Base-by-base conservation (phyloP, 192 early-diverging fungal genomes). In the Pilaira anomala region DNA sequence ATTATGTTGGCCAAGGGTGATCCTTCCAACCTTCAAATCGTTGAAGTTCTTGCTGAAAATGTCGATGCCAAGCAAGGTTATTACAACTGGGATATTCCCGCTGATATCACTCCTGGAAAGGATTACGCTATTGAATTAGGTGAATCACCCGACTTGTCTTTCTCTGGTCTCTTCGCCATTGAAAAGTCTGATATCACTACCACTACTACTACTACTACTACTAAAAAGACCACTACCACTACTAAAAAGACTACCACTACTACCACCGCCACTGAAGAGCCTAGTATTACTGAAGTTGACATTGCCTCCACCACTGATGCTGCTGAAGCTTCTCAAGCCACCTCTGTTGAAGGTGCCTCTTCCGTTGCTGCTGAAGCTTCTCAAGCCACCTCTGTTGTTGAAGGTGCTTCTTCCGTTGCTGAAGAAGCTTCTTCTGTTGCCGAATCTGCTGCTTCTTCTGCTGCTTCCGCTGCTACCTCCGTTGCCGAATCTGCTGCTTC, bases 101-200 rank as follows among this genome's bases (percentile, higher is more conserved):
- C 63, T 21, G 48, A 64, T 63, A 21, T 69, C 45, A 13, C 62
- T 21, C 62, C 63, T 19, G 73, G 57, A 39, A 60, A 25, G 7
- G 55, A 63, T 52, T 74, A 73, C 46, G 73, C 73, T 33, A 62
- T 74, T 13, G 63, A 68, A 61, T 62, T 68, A 13, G 73, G 73
- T 63, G 46, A 30, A 13, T 69, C 73, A 7, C 73, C 73, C 7
- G 57, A 74, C 49, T 25, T 74, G 33, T 36, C 67, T 14, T 74
- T 48, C 62, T 30, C 62, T 45, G 66, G 66, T 52, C 48, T 52
- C n/a, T 74, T 74, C 56, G 46, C 62, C 19, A 65, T 74, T 49
- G 13, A 62, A 45, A 62, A 30, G 41, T 45, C 33, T 29, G 25
- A 39, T 44, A 60, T 66, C 56, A 7, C 45, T 30, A 45, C 52